Conservation (phyloP, 139 green algal species). For the Cymbomonas tetramitiformis region DNA sequence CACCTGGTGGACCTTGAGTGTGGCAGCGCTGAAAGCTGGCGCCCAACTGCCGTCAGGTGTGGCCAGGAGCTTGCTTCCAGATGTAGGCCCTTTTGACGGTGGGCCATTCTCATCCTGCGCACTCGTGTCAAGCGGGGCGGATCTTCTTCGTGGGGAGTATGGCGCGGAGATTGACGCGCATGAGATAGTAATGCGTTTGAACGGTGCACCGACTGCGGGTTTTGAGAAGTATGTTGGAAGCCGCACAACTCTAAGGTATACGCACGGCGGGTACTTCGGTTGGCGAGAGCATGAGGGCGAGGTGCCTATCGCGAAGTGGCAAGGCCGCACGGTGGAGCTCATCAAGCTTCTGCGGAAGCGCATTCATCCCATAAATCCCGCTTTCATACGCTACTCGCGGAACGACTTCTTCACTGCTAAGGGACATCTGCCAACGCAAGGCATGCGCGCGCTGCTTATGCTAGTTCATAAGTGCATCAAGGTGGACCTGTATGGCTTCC, state of each 20-base stretch:
- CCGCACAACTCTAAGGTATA: slow-evolving; percentile 20
- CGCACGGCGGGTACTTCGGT: slow-evolving; percentile 19
- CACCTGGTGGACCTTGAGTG: no score
- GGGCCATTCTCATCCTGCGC: no score
- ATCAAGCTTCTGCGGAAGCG: neutral
- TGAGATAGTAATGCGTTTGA: slow-evolving; percentile 21
- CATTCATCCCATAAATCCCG: neutral
- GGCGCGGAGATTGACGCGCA: slow-evolving; percentile 21
- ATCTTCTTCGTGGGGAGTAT: slow-evolving; percentile 15
- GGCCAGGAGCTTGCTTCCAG: no score
- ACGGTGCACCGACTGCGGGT: slow-evolving; percentile 12
- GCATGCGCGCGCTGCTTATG: slow-evolving; percentile 21
- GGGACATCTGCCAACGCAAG: slow-evolving; percentile 12
- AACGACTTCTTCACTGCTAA: slow-evolving; percentile 12
- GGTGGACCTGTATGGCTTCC: slow-evolving; percentile 29
- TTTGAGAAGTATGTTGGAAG: slow-evolving; percentile 18
- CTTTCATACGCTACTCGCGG: slow-evolving; percentile 15
- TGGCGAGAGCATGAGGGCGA: slow-evolving; percentile 11
- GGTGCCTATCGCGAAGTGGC: slow-evolving; percentile 1
- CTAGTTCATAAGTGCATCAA: slow-evolving; percentile 22
- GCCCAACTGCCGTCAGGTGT: no score
- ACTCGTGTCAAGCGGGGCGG: neutral
- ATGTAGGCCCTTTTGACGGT: no score
- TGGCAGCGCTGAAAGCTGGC: no score
- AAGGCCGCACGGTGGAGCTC: neutral